Percentiles rank a stretch among this genome's conserved stretches.
Conservation (phyloP, 257 asterid genomes). For the Nicotiana tabacum region DNA sequence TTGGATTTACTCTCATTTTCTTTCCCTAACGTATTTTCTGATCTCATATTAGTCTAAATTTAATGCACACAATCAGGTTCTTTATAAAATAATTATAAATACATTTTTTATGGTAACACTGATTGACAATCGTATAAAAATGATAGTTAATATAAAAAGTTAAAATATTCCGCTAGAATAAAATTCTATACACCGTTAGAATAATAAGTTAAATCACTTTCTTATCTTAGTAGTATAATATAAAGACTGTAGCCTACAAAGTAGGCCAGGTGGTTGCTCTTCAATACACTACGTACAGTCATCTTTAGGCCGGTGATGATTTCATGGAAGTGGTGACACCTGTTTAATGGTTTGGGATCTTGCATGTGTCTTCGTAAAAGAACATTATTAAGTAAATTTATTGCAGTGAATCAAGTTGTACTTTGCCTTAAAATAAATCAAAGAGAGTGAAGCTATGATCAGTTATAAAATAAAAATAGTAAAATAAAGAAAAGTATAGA, state of each 20-base stretch:
- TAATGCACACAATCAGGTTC: neutral
- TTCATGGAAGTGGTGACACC: neutral
- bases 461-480: too few species aligned
- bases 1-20: constrained; percentile 1
- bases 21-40: neutral
- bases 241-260: neutral
- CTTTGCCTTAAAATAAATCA: neutral
- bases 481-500: too few species aligned
- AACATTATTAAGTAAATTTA: neutral
- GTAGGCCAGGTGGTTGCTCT: constrained; percentile 2
- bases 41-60: neutral
- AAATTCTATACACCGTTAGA: neutral
- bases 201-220: neutral
- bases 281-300: neutral
- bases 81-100: too few species aligned
- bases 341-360: constrained; percentile 1
- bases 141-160: too few species aligned
- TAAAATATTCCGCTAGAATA: neutral
- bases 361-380: neutral
- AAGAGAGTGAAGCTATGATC: neutral
- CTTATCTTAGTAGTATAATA: neutral
- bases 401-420: neutral
- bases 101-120: neutral
- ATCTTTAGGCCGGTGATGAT: neutral
- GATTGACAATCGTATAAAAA: too few species aligned